Evolutionary conservation across 768 basidiomycete species (phyloP).

Genomic region (Pleurotus pulmonarius): DNA sequence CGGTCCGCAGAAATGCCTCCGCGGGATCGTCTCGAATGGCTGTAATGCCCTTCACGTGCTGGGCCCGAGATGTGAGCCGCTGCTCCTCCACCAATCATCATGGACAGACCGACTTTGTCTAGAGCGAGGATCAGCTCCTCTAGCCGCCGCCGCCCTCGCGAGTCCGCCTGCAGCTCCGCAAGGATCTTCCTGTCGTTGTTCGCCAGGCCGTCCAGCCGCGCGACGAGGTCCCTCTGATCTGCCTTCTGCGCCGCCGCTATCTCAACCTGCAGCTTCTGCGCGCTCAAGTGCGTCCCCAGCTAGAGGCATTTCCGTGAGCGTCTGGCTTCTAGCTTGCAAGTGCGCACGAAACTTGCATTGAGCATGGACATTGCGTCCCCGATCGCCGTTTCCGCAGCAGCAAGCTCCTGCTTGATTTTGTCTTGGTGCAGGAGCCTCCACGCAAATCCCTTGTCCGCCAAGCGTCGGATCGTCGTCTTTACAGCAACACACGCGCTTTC

Average conservation of each 20-base stretch:
- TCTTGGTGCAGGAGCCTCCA: constrained; percentile 18
- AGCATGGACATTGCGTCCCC: constrained; percentile 12
- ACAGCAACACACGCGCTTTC: constrained; percentile 13
- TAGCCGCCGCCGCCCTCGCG: constrained; percentile 11
- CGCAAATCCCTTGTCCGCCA: constrained; percentile 13
- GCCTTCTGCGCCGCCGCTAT: constrained; percentile 11
- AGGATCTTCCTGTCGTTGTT: constrained; percentile 15
- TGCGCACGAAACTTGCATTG: constrained; percentile 10
- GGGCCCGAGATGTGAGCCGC: neutral
- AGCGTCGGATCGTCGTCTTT: constrained; percentile 7
- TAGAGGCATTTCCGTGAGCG: neutral
- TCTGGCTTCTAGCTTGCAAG: neutral
- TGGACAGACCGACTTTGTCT: constrained; percentile 12
- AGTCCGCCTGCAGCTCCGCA: constrained; percentile 12
- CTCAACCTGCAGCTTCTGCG: constrained; percentile 11
- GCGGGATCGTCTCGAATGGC: constrained; percentile 8
- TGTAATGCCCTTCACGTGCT: neutral
- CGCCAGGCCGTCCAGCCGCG: constrained; percentile 11
- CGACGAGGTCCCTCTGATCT: constrained; percentile 12
- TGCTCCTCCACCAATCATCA: neutral
- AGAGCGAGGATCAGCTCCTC: constrained; percentile 17
- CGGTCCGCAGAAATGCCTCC: constrained; percentile 13
- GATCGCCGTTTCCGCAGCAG: constrained; percentile 12
- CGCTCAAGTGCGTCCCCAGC: constrained; percentile 12
- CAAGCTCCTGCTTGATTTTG: constrained; percentile 11